A percentile compares a stretch with the other conserved stretches of the same genome.
Conservation (phyloP, 2,329 filamentous ascomycete genomes). For the Epichloe bromicola region DNA sequence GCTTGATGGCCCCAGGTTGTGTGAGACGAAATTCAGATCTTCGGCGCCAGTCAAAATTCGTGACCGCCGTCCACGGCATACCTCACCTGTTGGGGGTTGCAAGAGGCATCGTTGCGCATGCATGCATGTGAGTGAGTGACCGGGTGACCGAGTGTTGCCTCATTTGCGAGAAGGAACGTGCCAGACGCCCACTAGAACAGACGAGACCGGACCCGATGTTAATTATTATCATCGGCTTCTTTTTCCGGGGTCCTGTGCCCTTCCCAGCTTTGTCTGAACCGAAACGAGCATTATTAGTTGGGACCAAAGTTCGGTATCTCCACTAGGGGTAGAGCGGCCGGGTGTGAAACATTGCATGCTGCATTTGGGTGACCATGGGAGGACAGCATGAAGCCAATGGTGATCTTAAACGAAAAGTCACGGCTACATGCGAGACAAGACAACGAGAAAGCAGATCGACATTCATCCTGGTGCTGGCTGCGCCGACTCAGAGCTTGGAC, state of each 20-base stretch:
- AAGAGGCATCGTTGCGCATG: too few relatives aligned
- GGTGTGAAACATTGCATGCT: background rate
- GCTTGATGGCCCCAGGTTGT: background rate
- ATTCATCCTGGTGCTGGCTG: background rate
- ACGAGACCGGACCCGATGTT: background rate
- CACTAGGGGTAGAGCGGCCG: background rate
- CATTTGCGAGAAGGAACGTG: too few relatives aligned
- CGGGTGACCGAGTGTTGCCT: too few relatives aligned
- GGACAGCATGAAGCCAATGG: background rate
- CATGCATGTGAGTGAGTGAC: too few relatives aligned
- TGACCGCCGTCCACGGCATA: background rate
- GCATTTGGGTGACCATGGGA: background rate
- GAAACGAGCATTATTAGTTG: background rate
- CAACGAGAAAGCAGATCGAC: background rate
- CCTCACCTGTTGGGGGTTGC: background rate
- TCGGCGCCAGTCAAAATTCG: background rate
- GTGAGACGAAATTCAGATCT: background rate
- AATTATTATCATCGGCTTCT: background rate
- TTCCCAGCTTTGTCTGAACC: background rate
- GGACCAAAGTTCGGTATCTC: background rate
- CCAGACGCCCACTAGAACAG: too few relatives aligned
- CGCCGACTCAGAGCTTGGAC: background rate
- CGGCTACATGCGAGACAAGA: background rate
- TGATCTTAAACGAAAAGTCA: background rate
- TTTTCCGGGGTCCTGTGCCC: background rate